These are phyloP conservation scores for Chalciporus piperatus DNA, from an alignment of 768 basidiomycete species.

Conservation along the genomic window DNA sequence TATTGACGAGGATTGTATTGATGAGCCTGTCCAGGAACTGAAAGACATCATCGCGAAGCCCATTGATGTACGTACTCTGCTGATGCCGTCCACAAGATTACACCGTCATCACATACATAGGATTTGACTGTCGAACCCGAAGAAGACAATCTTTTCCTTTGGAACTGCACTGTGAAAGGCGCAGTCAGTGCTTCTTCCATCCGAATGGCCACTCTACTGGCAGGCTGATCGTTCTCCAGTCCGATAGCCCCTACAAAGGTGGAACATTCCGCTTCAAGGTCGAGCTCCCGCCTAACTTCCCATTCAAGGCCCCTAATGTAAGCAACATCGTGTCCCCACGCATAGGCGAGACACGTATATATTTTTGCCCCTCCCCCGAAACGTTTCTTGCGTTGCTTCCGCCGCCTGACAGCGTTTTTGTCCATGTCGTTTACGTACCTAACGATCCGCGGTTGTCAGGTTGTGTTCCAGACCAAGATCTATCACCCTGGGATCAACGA, in stretches of 20 bases:
- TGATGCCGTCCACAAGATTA: slow-evolving; percentile 7
- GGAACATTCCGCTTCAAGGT: slow-evolving; percentile 78
- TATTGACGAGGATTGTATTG: slow-evolving; percentile 2
- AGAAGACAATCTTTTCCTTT: slow-evolving; percentile 72
- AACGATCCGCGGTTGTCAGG: slow-evolving; percentile 40
- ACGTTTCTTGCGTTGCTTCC: slow-evolving; percentile 14
- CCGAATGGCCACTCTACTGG: slow-evolving; percentile 1
- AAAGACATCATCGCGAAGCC: slow-evolving; percentile 59
- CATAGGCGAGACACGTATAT: neutral
- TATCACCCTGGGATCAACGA: slow-evolving; percentile 92
- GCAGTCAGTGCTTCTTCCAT: slow-evolving; percentile 45
- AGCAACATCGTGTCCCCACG: slow-evolving; percentile 12
- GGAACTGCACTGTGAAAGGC: slow-evolving; percentile 77
- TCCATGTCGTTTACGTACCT: slow-evolving; percentile 18
- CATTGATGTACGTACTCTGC: slow-evolving; percentile 49
- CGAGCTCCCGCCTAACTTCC: slow-evolving; percentile 73
- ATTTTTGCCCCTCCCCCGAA: slow-evolving; percentile 14
- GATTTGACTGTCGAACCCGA: slow-evolving; percentile 58
- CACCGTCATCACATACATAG: slow-evolving; percentile 36
- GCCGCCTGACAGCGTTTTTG: neutral
- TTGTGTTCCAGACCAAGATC: slow-evolving; percentile 81
- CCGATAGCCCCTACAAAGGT: slow-evolving; percentile 78
- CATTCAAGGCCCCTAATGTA: slow-evolving; percentile 85
- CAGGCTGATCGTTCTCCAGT: slow-evolving; percentile 35
- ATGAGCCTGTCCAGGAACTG: slow-evolving; percentile 54